Percentiles rank a stretch among this genome's conserved stretches.
Conservation (phyloP, 208 protist genomes). For the Phytomonas sp. region DNA sequence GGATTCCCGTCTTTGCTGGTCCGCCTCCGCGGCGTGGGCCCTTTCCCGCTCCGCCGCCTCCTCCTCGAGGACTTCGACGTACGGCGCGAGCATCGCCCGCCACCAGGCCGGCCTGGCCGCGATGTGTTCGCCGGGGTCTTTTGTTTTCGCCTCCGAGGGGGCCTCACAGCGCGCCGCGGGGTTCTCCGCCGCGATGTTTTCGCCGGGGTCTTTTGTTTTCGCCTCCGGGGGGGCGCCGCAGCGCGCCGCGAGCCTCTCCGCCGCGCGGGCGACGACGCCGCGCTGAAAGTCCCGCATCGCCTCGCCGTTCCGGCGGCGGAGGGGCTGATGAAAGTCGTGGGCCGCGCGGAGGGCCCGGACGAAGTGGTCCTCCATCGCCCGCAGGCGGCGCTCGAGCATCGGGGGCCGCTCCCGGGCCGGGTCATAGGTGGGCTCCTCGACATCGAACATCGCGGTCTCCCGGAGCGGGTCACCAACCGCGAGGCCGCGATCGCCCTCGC, state of each 20-base stretch:
- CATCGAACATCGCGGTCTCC: constrained; percentile 81
- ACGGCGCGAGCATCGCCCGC: constrained; percentile 30
- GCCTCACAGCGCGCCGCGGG: constrained; percentile 26
- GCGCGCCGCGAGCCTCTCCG: constrained; percentile 36
- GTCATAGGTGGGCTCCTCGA: constrained; percentile 71
- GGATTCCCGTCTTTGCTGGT: constrained; percentile 12
- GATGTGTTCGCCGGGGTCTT: background rate
- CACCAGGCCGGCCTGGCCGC: constrained; percentile 36
- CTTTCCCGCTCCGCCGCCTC: constrained; percentile 17
- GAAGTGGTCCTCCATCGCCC: constrained; percentile 84
- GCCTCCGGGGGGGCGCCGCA: constrained; percentile 5
- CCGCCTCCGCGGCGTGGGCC: constrained; percentile 15
- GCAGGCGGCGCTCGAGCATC: constrained; percentile 58
- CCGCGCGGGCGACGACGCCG: constrained; percentile 44
- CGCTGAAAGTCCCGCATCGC: constrained; percentile 62
- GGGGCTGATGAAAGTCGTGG: constrained; percentile 57
- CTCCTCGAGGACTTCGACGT: constrained; percentile 40
- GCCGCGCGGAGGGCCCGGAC: constrained; percentile 35
- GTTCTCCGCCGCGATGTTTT: constrained; percentile 16
- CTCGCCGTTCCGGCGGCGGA: constrained; percentile 42
- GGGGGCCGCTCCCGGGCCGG: constrained; percentile 44
- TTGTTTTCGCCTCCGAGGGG: background rate
- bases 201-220: background rate
- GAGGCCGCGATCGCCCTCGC: constrained; percentile 25
- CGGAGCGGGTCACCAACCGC: constrained; percentile 68